Evolutionary conservation across 441 rosid genomes (phyloP), one percentile per base, ranked within the genome.

Genomic region (Populus trichocarpa): DNA sequence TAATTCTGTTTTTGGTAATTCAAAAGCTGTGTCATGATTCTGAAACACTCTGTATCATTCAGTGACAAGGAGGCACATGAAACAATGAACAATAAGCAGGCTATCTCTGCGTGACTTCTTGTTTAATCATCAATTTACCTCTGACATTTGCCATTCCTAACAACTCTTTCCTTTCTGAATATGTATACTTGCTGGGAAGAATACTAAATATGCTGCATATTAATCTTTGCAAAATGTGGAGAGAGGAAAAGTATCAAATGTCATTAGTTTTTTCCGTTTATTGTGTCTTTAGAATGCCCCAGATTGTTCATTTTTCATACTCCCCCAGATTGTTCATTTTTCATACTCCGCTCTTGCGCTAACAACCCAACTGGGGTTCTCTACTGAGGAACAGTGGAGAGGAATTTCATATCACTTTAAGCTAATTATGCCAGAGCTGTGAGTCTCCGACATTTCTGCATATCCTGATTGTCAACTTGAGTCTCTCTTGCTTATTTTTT

Each of bases 271-370:
- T 20, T 40, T 42, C 53, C 50, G 26, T 72, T 76, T 69, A 66
- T 77, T 40, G 72, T 66, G 53, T 72, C 61, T 76, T 67, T 72
- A 90, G 91, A 87, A 86, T 85, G 94, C n/a, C n/a, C n/a, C n/a
- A n/a, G n/a, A n/a, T n/a, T n/a, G n/a, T n/a, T n/a, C n/a, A n/a
- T n/a, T n/a, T n/a, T n/a, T n/a, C n/a, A n/a, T n/a, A n/a, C n/a
- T n/a, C n/a, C 94, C n/a, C 90, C 90, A 6, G 83, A 85, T 78
- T 85, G 91, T 75, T 90, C 94, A 36, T 86, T 89, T 80, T 90
- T 90, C 86, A 77, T 89, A 53, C 86, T 89, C 30, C 91, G 86
- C 73, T 89, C 92, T 81, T 87, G 86, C 78, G 94, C 94, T 50
- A 92, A 90, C 71, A 89, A 89, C 79, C 94, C 92, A 2, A 87